Conservation (phyloP, 176 grass and related monocot genomes). For the Chloris gayana region DNA sequence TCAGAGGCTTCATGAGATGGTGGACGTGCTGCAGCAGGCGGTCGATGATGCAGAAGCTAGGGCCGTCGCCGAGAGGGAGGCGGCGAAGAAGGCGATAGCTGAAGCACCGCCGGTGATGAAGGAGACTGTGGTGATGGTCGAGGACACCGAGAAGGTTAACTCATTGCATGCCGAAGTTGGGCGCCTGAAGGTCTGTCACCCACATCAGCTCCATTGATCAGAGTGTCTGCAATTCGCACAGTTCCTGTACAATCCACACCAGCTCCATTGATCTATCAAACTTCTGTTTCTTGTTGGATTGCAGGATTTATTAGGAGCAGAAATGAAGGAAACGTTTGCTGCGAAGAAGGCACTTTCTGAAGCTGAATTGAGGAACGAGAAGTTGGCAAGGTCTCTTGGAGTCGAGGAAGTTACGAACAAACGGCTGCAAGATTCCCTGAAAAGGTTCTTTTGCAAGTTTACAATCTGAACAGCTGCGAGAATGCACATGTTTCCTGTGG, state of each 20-base stretch:
- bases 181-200: conserved; percentile 50
- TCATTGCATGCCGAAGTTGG: conserved; percentile 37
- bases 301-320: conserved; percentile 55
- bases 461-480: not conserved
- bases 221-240: conserved; percentile 25
- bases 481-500: not conserved
- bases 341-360: conserved; percentile 40
- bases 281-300: not conserved
- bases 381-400: conserved; percentile 47
- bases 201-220: not conserved
- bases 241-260: not conserved
- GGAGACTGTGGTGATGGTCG: conserved; percentile 46
- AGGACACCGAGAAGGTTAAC: conserved; percentile 45
- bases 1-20: conserved; percentile 52
- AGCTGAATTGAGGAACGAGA: conserved; percentile 52
- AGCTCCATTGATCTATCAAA: no score
- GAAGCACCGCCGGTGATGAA: conserved; percentile 47
- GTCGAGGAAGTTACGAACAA: conserved; percentile 51
- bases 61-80: conserved; percentile 37
- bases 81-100: conserved; percentile 44
- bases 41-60: conserved; percentile 49
- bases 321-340: conserved; percentile 44
- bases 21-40: conserved; percentile 62
- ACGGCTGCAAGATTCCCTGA: conserved; percentile 47
- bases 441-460: conserved; percentile 35